A percentile compares a stretch with the other conserved stretches of the same genome.
Conservation (phyloP, 2,329 filamentous ascomycete species). For the Aureobasidium zeae region DNA sequence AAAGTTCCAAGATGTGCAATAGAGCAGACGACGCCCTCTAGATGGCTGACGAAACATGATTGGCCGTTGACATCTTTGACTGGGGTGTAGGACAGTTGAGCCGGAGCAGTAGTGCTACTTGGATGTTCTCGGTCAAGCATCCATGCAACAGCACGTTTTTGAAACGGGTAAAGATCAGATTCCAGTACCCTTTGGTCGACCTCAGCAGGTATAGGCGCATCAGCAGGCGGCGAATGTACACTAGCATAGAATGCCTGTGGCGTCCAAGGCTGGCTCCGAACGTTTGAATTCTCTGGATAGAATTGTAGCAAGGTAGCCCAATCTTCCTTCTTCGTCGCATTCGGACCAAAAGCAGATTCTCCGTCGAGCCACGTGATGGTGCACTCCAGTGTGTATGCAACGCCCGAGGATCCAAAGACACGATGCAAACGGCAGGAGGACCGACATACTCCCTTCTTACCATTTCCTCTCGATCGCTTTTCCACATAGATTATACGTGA, state of each 20-base stretch:
- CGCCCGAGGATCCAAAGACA: background rate
- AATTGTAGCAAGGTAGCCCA: constrained; percentile 16
- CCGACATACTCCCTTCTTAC: background rate
- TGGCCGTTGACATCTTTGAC: constrained; percentile 40
- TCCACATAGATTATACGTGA: constrained; percentile 4
- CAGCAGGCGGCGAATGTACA: constrained; percentile 50
- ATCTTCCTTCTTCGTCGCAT: constrained; percentile 18
- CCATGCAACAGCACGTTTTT: constrained; percentile 62
- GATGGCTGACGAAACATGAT: constrained; percentile 49
- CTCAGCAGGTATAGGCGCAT: constrained; percentile 20
- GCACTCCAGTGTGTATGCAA: constrained; percentile 13
- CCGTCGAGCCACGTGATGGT: constrained; percentile 25
- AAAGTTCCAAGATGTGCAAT: constrained; percentile 31
- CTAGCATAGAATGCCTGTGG: constrained; percentile 59
- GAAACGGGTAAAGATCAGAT: constrained; percentile 56
- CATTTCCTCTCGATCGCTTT: constrained; percentile 5
- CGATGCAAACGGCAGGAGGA: constrained; percentile 9
- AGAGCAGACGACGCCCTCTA: constrained; percentile 47
- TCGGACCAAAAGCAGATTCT: constrained; percentile 25
- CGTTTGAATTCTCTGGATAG: constrained; percentile 20
- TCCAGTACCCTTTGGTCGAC: constrained; percentile 21
- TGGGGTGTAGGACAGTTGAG: constrained; percentile 34
- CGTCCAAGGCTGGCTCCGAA: constrained; percentile 29
- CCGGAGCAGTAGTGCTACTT: background rate
- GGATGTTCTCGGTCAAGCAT: constrained; percentile 51